A percentile compares a stretch with the other conserved stretches of the same genome.
These are phyloP conservation scores for Elongisporangium anandrum DNA, from an alignment of 352 stramenopile species.

Conservation along the genomic window DNA sequence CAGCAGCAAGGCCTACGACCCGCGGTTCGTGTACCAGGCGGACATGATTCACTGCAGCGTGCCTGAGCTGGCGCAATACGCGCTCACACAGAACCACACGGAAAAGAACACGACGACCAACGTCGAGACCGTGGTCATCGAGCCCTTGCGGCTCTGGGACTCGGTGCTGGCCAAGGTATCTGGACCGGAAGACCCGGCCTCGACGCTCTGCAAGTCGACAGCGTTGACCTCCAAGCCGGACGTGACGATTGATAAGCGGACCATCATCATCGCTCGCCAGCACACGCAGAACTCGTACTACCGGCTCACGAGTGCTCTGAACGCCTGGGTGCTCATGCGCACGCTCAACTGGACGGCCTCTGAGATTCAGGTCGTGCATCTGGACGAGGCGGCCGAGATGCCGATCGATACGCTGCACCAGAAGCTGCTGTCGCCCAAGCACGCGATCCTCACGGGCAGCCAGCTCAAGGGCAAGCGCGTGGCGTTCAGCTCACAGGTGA, in stretches of 20 bases:
- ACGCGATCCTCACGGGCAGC: conserved; percentile 19
- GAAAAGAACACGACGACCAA: no score
- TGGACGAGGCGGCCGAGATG: conserved; percentile 37
- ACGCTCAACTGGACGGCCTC: conserved; percentile 21
- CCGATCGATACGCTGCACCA: conserved; percentile 41
- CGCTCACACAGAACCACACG: no score
- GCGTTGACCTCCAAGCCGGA: no score
- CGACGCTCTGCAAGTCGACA: no score
- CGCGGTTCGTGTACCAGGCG: conserved; percentile 22
- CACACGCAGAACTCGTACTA: conserved; percentile 58
- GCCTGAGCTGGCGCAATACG: no score
- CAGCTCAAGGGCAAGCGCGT: conserved; percentile 22
- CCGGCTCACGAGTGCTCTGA: conserved; percentile 31
- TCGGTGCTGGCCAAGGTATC: no score
- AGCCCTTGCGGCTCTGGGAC: no score
- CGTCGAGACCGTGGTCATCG: no score
- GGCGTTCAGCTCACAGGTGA: conserved; percentile 23
- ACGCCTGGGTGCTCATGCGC: conserved; percentile 34
- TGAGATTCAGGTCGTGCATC: conserved; percentile 29
- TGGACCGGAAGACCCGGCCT: no score
- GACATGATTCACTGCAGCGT: conserved; percentile 23
- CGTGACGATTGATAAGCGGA: background rate
- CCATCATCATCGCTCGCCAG: conserved; percentile 30
- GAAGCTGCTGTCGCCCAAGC: conserved; percentile 21
- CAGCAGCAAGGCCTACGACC: conserved; percentile 23